A percentile compares a stretch with the other conserved stretches of the same genome.
phyloP scores from a whole-genome alignment of 2,329 filamentous ascomycete species.

The Ophiostoma sp. region DNA sequence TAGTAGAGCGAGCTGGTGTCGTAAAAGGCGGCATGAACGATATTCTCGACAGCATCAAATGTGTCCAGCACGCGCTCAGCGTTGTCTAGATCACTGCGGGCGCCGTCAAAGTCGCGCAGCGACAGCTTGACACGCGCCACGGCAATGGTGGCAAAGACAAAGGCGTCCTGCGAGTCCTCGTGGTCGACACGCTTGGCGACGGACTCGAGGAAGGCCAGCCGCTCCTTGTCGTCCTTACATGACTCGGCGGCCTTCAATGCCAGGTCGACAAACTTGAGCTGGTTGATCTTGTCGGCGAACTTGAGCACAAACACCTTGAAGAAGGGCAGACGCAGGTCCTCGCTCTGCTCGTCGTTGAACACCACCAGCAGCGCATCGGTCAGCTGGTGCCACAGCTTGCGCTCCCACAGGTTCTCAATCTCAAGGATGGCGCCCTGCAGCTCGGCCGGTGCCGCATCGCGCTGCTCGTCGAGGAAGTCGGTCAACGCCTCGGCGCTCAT shows the following conservation, averaged over 20 bases:
- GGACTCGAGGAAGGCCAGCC: constrained; percentile 78
- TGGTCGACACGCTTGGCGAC: constrained; percentile 88
- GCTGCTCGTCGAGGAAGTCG: constrained; percentile 88
- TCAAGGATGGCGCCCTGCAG: constrained; percentile 84
- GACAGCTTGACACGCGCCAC: constrained; percentile 85
- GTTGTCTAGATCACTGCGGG: constrained; percentile 81
- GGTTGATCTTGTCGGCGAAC: constrained; percentile 98
- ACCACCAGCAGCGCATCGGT: constrained; percentile 85
- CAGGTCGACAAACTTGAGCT: constrained; percentile 91
- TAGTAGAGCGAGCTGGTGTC: constrained; percentile 93
- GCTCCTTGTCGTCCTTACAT: constrained; percentile 82
- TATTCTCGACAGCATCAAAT: constrained; percentile 92
- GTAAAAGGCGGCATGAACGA: constrained; percentile 96
- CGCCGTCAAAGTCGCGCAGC: constrained; percentile 75
- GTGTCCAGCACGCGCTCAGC: constrained; percentile 85
- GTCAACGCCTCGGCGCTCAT: constrained; percentile 89
- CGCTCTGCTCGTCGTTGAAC: constrained; percentile 81
- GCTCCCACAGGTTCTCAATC: constrained; percentile 97
- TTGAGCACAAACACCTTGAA: constrained; percentile 94
- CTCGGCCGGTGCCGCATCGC: constrained; percentile 82
- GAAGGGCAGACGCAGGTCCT: constrained; percentile 79
- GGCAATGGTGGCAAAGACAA: constrained; percentile 89
- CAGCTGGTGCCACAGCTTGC: constrained; percentile 98
- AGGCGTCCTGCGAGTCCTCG: constrained; percentile 89
- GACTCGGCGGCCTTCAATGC: constrained; percentile 84